These are phyloP conservation scores for Alnus glutinosa DNA, from an alignment of 306 rosid genomes.

Conservation along the genomic window DNA sequence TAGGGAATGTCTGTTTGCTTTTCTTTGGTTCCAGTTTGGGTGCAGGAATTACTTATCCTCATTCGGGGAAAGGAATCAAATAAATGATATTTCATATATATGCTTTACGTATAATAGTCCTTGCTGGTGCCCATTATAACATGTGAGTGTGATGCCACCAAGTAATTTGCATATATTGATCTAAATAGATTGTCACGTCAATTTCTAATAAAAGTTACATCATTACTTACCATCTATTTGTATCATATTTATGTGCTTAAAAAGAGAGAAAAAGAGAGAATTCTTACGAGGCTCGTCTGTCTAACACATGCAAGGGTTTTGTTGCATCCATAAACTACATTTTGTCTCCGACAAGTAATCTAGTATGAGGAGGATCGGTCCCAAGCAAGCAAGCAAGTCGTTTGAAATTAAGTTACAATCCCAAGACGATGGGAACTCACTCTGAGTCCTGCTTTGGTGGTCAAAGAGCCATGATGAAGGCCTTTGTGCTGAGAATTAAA, in stretches of 20 bases:
- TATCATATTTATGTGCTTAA: no score
- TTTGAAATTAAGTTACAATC: slow-evolving; percentile 32
- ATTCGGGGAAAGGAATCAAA: background rate
- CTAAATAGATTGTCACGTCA: no score
- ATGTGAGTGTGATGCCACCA: no score
- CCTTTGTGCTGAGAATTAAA: slow-evolving; percentile 28
- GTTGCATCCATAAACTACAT: slow-evolving; percentile 17
- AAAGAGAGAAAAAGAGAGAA: no score
- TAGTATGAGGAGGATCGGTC: slow-evolving; percentile 16
- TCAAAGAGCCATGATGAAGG: slow-evolving; percentile 29
- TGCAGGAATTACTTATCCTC: slow-evolving; percentile 22
- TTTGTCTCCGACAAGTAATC: slow-evolving; percentile 2
- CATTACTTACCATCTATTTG: no score
- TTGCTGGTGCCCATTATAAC: no score
- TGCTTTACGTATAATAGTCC: no score
- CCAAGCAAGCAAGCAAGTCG: slow-evolving; percentile 14
- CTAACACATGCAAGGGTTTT: background rate
- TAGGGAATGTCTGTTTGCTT: slow-evolving; percentile 38
- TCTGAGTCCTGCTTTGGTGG: slow-evolving; percentile 14
- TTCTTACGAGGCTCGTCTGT: no score
- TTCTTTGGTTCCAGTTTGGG: slow-evolving; percentile 27
- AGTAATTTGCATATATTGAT: no score
- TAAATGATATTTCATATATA: no score
- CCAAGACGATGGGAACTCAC: slow-evolving; percentile 45
- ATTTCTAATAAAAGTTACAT: no score